Conservation (phyloP, 2,329 filamentous ascomycete species). For the Monilinia vaccinii-corymbosi region DNA sequence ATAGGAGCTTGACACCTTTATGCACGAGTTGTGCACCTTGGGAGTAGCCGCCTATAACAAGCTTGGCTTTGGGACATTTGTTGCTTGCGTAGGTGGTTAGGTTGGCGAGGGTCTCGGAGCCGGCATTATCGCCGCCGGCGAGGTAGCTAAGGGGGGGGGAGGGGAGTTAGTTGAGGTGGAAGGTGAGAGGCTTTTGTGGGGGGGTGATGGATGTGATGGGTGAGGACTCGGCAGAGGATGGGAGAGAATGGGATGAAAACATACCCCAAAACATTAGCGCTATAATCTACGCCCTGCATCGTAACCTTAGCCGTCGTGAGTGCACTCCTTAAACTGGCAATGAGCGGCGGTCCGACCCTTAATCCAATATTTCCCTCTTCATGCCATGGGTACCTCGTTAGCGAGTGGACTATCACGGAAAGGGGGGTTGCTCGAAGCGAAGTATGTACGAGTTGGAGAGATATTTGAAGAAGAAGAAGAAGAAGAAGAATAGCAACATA, state of each 20-base stretch:
- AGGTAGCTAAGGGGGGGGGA: neutral
- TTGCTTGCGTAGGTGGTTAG: conserved; percentile 28
- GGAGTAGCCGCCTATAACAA: conserved; percentile 34
- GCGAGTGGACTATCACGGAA: neutral
- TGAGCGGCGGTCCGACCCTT: conserved; percentile 28
- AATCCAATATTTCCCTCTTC: conserved; percentile 35
- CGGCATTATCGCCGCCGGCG: neutral
- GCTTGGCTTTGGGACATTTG: conserved; percentile 32
- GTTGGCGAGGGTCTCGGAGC: conserved; percentile 15
- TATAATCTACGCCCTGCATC: conserved; percentile 28
- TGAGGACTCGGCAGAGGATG: too few species aligned
- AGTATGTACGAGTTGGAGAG: neutral
- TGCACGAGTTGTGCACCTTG: conserved; percentile 38
- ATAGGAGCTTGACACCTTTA: conserved; percentile 30
- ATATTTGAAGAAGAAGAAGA: too few species aligned
- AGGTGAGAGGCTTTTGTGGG: too few species aligned
- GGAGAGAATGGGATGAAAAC: conserved; percentile 7
- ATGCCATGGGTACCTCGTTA: neutral
- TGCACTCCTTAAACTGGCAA: conserved; percentile 20
- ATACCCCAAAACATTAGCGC: conserved; percentile 26
- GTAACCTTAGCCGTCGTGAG: conserved; percentile 18
- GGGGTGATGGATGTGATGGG: too few species aligned
- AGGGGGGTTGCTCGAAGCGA: neutral
- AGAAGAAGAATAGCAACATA: neutral
- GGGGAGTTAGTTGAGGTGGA: neutral